phyloP scores from a whole-genome alignment of 2,329 filamentous ascomycete species.

The Exophiala dermatitidis region DNA sequence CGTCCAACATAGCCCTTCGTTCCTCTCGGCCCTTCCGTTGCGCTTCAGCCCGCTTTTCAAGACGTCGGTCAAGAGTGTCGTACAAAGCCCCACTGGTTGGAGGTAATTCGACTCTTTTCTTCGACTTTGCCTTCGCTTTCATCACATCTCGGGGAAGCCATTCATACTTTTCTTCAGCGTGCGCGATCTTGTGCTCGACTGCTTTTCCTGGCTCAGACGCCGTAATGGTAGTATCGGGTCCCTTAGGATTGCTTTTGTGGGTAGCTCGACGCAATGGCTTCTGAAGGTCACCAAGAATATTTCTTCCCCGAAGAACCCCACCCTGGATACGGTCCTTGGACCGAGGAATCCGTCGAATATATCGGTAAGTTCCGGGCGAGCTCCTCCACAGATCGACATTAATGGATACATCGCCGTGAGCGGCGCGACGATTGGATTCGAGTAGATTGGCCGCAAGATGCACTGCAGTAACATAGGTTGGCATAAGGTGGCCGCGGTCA shows the following conservation, averaged over 20 bases:
- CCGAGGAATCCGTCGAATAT: slow-evolving; percentile 35
- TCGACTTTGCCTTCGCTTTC: background rate
- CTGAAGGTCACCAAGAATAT: slow-evolving; percentile 26
- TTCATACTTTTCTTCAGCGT: background rate
- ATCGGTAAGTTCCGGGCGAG: slow-evolving; percentile 35
- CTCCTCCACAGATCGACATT: slow-evolving; percentile 28
- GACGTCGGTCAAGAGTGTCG: background rate
- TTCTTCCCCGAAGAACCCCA: slow-evolving; percentile 33
- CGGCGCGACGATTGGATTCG: slow-evolving; percentile 33
- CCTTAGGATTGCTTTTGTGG: slow-evolving; percentile 7
- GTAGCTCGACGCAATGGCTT: slow-evolving; percentile 11
- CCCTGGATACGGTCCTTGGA: slow-evolving; percentile 38
- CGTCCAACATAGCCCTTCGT: background rate
- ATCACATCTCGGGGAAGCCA: background rate
- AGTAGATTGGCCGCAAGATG: slow-evolving; percentile 38
- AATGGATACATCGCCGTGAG: slow-evolving; percentile 29
- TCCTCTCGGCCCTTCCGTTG: background rate
- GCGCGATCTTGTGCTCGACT: background rate
- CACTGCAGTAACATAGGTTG: slow-evolving; percentile 40
- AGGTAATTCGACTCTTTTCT: background rate
- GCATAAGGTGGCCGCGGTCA: slow-evolving; percentile 37
- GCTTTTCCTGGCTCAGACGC: background rate
- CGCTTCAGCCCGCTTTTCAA: slow-evolving; percentile 1
- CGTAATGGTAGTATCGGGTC: slow-evolving; percentile 3
- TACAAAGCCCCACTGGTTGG: background rate